Percentiles rank a stretch among this genome's conserved stretches.
phyloP scores from a whole-genome alignment of 768 basidiomycete species.

The Kwoniella dendrophila region DNA sequence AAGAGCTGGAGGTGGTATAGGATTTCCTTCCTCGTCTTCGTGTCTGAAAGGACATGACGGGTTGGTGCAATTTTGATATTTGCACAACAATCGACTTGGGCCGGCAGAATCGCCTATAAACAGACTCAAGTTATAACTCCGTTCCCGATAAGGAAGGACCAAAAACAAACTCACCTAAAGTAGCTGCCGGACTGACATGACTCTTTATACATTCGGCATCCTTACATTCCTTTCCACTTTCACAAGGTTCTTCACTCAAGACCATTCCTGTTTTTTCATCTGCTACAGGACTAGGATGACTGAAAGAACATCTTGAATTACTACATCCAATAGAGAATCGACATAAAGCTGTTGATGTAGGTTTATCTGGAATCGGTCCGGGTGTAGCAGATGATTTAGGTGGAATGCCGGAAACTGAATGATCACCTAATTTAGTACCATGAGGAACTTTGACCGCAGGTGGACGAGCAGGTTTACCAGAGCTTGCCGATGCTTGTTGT shows the following conservation, averaged over 20 bases:
- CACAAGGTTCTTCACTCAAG: constrained; percentile 88
- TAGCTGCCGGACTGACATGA: constrained; percentile 84
- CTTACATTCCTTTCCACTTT: constrained; percentile 81
- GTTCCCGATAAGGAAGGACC: constrained; percentile 1
- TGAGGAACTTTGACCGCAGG: constrained; percentile 39
- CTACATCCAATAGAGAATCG: constrained; percentile 90
- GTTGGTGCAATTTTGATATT: constrained; percentile 56
- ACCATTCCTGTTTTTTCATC: constrained; percentile 93
- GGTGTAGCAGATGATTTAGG: constrained; percentile 32
- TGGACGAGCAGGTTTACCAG: constrained; percentile 30
- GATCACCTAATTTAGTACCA: constrained; percentile 46
- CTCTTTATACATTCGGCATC: constrained; percentile 91
- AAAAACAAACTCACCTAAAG: constrained; percentile 61
- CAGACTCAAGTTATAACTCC: neutral
- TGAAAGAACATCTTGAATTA: constrained; percentile 83
- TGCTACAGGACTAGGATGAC: constrained; percentile 96
- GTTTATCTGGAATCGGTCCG: constrained; percentile 54
- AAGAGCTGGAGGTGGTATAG: constrained; percentile 54
- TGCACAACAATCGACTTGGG: constrained; percentile 51
- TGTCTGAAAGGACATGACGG: constrained; percentile 55
- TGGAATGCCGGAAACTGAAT: constrained; percentile 42
- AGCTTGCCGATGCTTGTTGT: constrained; percentile 30
- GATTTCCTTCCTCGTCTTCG: constrained; percentile 53
- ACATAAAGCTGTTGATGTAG: constrained; percentile 65
- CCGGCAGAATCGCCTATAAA: constrained; percentile 44